Evolutionary conservation across 768 basidiomycete species (phyloP).

Genomic region (Panaeolus cyanescens): DNA sequence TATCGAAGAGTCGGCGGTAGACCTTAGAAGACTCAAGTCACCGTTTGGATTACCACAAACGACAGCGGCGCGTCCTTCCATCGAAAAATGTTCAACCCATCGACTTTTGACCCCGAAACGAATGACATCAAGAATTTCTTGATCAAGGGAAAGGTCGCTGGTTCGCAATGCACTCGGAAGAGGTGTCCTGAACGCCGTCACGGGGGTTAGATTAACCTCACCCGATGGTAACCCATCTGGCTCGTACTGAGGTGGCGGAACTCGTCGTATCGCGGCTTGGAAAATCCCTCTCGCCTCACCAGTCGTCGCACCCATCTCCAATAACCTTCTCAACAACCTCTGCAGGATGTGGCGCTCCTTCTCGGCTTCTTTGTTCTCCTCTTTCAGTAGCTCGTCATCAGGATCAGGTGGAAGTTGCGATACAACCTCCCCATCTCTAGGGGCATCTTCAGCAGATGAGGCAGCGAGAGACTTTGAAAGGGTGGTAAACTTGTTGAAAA

Average conservation of each 20-base stretch:
- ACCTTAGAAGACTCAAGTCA: background rate
- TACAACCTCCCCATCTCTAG: background rate
- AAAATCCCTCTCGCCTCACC: constrained; percentile 67
- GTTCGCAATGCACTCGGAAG: constrained; percentile 31
- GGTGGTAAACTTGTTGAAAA: constrained; percentile 49
- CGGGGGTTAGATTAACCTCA: background rate
- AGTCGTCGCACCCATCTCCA: constrained; percentile 76
- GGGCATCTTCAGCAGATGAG: background rate
- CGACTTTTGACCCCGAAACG: constrained; percentile 70
- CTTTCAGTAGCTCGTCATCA: constrained; percentile 8
- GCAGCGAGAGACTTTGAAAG: constrained; percentile 2
- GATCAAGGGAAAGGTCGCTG: constrained; percentile 52
- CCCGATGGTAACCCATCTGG: background rate
- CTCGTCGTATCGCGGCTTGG: constrained; percentile 46
- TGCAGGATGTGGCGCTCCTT: constrained; percentile 58
- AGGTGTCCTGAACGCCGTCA: background rate
- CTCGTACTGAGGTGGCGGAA: background rate
- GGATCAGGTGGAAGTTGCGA: background rate
- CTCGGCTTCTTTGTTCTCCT: constrained; percentile 31
- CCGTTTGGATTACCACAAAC: constrained; percentile 47
- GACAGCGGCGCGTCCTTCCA: constrained; percentile 58
- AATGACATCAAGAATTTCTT: constrained; percentile 70
- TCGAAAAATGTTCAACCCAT: constrained; percentile 79
- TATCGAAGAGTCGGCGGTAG: background rate
- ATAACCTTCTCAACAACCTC: constrained; percentile 64